Evolutionary conservation across 2,329 filamentous ascomycete species (phyloP), one percentile per base, ranked within the genome.

Genomic region (Daldinia sp.): DNA sequence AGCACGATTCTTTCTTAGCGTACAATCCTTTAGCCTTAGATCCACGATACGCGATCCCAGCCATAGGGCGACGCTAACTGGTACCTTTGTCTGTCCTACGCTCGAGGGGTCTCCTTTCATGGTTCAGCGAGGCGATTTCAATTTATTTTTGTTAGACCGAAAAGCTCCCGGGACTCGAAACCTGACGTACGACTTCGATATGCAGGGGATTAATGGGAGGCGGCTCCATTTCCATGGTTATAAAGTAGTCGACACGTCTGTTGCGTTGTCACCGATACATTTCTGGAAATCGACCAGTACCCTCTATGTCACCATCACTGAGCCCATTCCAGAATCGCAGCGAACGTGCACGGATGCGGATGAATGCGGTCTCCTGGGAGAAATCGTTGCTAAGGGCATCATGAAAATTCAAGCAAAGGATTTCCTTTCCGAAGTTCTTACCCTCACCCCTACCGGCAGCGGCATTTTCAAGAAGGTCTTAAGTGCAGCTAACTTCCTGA

Each of bases 261-360:
- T 88, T 0, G 86, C 88, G 1, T 80, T 90, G 37, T 84, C 85
- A 1, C 84, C 86, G 1, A 72, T 81, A 44, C 82, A 85, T 68
- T 87, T 91, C 65, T 91, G 88, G 89, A 81, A 81, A 55, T 86
- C 88, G 1, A 89, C 88, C 0, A 89, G 84, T 20, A 90, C 88
- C 0, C 81, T 91, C 0, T 90, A 89, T 68, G 87, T 89, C 51
- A 88, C 85, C 1, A 83, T 91, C 63, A 87, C 86, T 15, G 78
- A 84, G 63, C 65, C 72, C 6, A 46, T 68, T 5, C 46, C 74
- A 15, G 65, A 74, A 23, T 68, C 75, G 6, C 70, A 77, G 2
- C 74, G 57, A 15, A 37, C 42, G 74, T 39, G 73, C 57, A 13
- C 60, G 6, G 78, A 78, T 9, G 74, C 72, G 7, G 78, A 82